These are phyloP conservation scores for Paramecium biaurelia DNA, from an alignment of 73 alveolate genomes.

Conservation along the genomic window DNA sequence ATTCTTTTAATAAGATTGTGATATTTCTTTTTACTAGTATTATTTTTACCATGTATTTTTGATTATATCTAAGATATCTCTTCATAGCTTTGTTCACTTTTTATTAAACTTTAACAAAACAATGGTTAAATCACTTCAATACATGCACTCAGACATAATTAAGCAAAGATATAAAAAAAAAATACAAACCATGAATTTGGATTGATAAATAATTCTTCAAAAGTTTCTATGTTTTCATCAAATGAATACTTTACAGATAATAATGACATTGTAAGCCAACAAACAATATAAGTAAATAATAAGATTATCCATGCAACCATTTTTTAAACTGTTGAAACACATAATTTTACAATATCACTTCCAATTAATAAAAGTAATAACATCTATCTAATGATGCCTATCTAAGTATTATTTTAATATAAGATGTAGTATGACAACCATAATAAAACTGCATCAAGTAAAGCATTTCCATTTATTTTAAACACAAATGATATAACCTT, in stretches of 20 bases:
- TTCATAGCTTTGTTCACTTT: neutral
- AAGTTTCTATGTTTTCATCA: conserved; percentile 15
- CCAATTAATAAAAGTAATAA: neutral
- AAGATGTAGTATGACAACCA: neutral
- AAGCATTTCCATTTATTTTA: conserved; percentile 34
- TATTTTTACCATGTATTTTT: neutral
- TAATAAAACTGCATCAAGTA: neutral
- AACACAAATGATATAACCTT: neutral
- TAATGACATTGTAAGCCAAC: neutral
- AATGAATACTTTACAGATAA: neutral
- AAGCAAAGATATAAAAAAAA: neutral
- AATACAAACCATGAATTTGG: neutral
- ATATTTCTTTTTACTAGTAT: neutral
- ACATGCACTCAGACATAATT: neutral
- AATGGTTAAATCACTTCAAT: conserved; percentile 14
- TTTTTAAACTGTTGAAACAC: neutral
- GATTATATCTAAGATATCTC: neutral
- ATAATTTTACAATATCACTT: conserved; percentile 27
- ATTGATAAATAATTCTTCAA: neutral
- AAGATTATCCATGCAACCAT: neutral
- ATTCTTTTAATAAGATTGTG: conserved; percentile 21
- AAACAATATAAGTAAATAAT: neutral
- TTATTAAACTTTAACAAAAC: neutral
- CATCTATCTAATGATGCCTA: neutral
- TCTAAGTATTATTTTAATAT: too few species aligned